Conservation (phyloP, 306 rosid species). For the Abrus pulchellus region DNA sequence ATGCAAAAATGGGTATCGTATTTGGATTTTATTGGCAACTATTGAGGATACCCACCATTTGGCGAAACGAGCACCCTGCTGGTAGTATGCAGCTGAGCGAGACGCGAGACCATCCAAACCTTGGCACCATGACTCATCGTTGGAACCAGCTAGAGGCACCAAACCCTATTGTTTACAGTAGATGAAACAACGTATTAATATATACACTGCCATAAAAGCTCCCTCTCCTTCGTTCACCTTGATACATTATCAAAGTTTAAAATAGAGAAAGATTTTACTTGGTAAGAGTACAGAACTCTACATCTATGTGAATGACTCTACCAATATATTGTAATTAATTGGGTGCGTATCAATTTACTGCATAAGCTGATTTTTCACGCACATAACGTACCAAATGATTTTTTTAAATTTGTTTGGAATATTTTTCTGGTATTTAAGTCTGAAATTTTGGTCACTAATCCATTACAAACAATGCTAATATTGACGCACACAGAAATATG, state of each 20-base stretch:
- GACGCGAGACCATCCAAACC: conserved; percentile 96
- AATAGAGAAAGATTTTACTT: background rate
- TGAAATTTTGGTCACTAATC: too few species aligned
- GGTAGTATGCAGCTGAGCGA: conserved; percentile 90
- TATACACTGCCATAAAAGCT: background rate
- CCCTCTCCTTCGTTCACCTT: background rate
- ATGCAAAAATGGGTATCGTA: background rate
- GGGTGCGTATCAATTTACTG: background rate
- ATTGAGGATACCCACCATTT: conserved; percentile 57
- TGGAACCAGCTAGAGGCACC: conserved; percentile 84
- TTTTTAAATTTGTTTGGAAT: too few species aligned
- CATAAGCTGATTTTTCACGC: background rate
- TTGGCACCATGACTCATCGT: conserved; percentile 95
- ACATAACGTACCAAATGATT: too few species aligned
- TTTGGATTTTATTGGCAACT: background rate
- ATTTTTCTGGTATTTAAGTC: too few species aligned
- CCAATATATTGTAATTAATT: background rate
- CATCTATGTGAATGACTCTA: background rate
- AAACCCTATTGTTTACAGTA: conserved; percentile 55
- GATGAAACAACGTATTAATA: conserved; percentile 18
- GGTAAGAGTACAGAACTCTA: too few species aligned
- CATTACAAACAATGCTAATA: too few species aligned
- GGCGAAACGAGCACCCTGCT: conserved; percentile 91
- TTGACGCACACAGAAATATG: background rate
- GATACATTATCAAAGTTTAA: background rate